Percentiles rank a stretch among this genome's conserved stretches.
These are phyloP conservation scores for Fusarium longipes DNA, from an alignment of 2,329 filamentous ascomycete genomes.

Conservation along the genomic window DNA sequence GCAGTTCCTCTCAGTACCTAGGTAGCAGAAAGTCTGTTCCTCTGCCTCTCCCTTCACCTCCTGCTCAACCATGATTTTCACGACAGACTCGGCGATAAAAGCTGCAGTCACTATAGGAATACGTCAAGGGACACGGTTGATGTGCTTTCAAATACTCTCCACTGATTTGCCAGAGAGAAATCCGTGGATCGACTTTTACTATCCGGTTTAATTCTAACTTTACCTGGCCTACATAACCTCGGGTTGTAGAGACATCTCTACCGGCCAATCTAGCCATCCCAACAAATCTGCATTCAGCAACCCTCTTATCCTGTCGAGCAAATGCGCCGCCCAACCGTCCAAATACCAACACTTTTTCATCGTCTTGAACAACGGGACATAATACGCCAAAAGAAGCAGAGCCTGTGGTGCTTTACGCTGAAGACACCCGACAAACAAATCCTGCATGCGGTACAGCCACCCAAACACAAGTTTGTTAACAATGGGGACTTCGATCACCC, in stretches of 20 bases:
- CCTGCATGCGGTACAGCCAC: conserved; percentile 47
- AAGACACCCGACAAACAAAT: conserved; percentile 44
- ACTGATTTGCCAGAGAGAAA: neutral
- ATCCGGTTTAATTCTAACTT: conserved; percentile 5
- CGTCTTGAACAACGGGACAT: conserved; percentile 39
- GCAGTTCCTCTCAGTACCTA: neutral
- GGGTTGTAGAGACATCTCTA: conserved; percentile 29
- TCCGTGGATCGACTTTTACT: neutral
- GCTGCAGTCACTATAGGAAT: neutral
- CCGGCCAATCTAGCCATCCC: conserved; percentile 44
- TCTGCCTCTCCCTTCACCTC: neutral
- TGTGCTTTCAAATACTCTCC: neutral
- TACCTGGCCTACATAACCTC: conserved; percentile 8
- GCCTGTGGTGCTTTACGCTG: conserved; percentile 45
- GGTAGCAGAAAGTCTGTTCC: neutral
- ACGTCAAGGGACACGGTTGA: neutral
- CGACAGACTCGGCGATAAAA: neutral
- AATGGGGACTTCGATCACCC: conserved; percentile 28
- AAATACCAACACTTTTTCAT: conserved; percentile 40
- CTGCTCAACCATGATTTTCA: neutral
- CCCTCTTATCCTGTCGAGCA: conserved; percentile 40
- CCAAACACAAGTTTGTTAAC: conserved; percentile 42
- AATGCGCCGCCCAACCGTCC: conserved; percentile 41
- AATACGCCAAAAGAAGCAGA: conserved; percentile 45
- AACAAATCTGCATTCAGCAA: conserved; percentile 32